Conservation (phyloP, 2,329 filamentous ascomycete species). For the Apiospora rasikravindrae region DNA sequence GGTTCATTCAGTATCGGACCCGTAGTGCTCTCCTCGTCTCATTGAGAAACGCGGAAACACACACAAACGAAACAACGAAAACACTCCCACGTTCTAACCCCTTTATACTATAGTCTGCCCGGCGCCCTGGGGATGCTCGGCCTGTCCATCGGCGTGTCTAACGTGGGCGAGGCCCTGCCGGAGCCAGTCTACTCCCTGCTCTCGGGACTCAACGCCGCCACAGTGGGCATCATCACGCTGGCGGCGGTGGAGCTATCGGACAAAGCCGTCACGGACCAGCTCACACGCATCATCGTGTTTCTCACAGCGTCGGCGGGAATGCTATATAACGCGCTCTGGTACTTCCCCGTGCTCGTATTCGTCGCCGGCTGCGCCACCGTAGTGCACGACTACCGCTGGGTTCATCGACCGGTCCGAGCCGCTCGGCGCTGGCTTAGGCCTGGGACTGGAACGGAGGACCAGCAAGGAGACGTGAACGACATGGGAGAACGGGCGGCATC, state of each 20-base stretch:
- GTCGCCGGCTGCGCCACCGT: conserved; percentile 58
- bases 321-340: conserved; percentile 76
- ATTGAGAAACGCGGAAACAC: no score
- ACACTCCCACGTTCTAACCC: background rate
- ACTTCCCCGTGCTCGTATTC: conserved; percentile 70
- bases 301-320: conserved; percentile 67
- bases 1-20: background rate
- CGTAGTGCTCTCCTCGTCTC: no score
- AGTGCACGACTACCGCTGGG: conserved; percentile 60
- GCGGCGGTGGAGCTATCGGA: conserved; percentile 71
- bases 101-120: conserved; percentile 56
- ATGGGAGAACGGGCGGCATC: background rate
- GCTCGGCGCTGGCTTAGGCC: background rate
- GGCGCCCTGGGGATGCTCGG: conserved; percentile 74
- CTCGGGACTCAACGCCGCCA: conserved; percentile 73
- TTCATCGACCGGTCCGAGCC: conserved; percentile 43
- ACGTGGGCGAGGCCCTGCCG: conserved; percentile 63
- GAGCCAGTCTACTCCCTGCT: conserved; percentile 69
- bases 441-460: conserved; percentile 22
- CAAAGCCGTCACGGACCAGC: conserved; percentile 69
- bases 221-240: conserved; percentile 73
- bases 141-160: conserved; percentile 67
- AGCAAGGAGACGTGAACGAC: background rate
- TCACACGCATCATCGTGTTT: conserved; percentile 69
- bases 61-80: no score